Evolutionary conservation across 2,329 filamentous ascomycete genomes (phyloP).

Genomic region (Ophiostoma tasmaniense): DNA sequence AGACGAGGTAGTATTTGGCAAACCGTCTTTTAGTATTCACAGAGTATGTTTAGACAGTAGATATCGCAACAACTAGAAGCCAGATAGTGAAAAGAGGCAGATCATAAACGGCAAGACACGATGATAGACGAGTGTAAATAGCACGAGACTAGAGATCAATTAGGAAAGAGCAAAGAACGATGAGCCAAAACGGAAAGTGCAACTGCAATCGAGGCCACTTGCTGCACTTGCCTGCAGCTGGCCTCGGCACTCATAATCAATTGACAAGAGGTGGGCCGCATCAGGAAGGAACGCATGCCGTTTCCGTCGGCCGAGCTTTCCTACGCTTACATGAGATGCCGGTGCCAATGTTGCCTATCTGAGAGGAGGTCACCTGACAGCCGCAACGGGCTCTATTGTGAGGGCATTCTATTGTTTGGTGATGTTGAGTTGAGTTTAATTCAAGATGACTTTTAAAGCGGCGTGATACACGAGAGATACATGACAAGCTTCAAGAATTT

Average conservation of each 20-base stretch:
- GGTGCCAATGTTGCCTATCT: background rate
- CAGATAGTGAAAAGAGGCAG: too few species aligned
- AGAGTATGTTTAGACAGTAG: too few species aligned
- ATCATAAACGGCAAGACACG: background rate
- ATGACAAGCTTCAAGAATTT: too few species aligned
- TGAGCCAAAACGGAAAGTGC: conserved; percentile 4
- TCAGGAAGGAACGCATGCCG: background rate
- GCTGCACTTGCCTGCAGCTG: background rate
- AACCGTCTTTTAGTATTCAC: too few species aligned
- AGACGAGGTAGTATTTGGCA: background rate
- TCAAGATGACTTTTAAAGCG: too few species aligned
- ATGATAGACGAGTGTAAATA: background rate
- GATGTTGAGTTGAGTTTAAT: too few species aligned
- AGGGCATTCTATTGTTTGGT: background rate
- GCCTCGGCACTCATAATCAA: background rate
- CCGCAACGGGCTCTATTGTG: background rate
- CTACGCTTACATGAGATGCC: background rate
- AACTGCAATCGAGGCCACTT: too few species aligned
- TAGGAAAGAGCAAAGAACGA: conserved; percentile 3
- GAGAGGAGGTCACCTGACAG: background rate
- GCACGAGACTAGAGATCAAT: background rate
- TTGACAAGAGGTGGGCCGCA: background rate
- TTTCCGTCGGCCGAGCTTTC: background rate
- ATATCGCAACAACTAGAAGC: too few species aligned
- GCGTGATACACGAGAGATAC: too few species aligned